Evolutionary conservation across 345 rosid species (phyloP).

Genomic region (Eucalyptus polybractea): DNA sequence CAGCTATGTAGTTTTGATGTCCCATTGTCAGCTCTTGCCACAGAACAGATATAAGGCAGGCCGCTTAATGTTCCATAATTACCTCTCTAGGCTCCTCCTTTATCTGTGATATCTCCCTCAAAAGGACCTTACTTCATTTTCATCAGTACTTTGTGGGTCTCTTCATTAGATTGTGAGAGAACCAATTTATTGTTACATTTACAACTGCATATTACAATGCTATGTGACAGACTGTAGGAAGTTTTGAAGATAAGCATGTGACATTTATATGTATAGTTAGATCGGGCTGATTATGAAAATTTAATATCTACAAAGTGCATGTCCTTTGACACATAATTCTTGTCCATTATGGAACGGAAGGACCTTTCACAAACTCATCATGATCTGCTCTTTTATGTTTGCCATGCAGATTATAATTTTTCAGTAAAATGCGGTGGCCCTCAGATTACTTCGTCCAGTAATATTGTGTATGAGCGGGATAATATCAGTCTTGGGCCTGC

Average conservation of each 20-base stretch:
- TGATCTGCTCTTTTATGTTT: no score
- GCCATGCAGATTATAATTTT: no score
- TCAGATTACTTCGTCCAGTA: no score
- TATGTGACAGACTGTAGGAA: not conserved
- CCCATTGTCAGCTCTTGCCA: not conserved
- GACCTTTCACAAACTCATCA: no score
- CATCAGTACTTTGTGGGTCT: not conserved
- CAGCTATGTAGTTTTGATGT: not conserved
- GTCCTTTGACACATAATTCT: no score
- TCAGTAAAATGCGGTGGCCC: no score
- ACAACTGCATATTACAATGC: not conserved
- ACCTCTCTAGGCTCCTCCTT: not conserved
- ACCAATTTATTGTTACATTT: not conserved
- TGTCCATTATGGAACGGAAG: no score
- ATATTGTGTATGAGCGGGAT: no score
- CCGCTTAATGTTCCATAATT: not conserved
- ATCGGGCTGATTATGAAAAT: not conserved
- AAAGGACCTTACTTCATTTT: not conserved
- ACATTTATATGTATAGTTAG: not conserved
- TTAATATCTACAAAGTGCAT: no score
- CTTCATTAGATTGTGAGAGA: not conserved
- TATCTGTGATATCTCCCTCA: not conserved
- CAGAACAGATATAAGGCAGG: not conserved
- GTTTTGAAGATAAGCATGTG: not conserved
- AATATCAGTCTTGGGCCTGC: no score